These are phyloP conservation scores for Penicillium sp. DNA, from an alignment of 2,329 filamentous ascomycete genomes.

Conservation along the genomic window DNA sequence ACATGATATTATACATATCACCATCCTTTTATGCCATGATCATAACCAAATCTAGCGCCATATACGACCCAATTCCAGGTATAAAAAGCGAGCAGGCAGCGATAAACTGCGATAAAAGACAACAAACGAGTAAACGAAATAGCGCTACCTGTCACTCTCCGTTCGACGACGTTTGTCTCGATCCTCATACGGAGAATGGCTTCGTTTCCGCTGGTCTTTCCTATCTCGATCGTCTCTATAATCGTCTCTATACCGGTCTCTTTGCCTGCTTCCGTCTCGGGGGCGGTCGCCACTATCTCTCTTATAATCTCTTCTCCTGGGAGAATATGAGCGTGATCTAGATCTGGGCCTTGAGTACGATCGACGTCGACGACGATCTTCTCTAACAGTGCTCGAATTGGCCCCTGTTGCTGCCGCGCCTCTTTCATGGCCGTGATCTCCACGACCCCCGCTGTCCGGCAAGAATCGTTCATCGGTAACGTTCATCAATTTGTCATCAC, in stretches of 20 bases:
- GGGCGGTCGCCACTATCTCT: conserved; percentile 46
- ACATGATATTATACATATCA: not conserved
- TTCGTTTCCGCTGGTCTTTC: conserved; percentile 34
- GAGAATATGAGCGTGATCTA: conserved; percentile 54
- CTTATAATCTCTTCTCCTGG: conserved; percentile 37
- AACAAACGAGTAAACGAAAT: not conserved
- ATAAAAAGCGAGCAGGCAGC: not conserved
- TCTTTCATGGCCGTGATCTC: conserved; percentile 27
- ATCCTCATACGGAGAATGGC: conserved; percentile 39
- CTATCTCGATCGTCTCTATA: conserved; percentile 39
- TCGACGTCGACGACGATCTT: conserved; percentile 24
- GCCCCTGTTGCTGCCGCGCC: conserved; percentile 39
- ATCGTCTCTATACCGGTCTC: conserved; percentile 46
- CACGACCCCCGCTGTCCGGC: conserved; percentile 32
- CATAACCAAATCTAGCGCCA: not conserved
- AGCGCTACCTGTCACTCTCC: conserved; percentile 16
- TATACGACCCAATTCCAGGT: not conserved
- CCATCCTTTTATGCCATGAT: not conserved
- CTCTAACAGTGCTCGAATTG: conserved; percentile 42
- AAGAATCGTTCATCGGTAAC: conserved; percentile 46
- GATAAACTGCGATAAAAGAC: not conserved
- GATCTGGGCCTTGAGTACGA: conserved; percentile 26
- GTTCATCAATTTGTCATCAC: conserved; percentile 32
- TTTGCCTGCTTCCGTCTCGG: conserved; percentile 19
- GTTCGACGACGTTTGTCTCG: conserved; percentile 40